Evolutionary conservation across 169 alveolate genomes (phyloP), one percentile per base, ranked within the genome.

Genomic region (Sarcocystis neurona): DNA sequence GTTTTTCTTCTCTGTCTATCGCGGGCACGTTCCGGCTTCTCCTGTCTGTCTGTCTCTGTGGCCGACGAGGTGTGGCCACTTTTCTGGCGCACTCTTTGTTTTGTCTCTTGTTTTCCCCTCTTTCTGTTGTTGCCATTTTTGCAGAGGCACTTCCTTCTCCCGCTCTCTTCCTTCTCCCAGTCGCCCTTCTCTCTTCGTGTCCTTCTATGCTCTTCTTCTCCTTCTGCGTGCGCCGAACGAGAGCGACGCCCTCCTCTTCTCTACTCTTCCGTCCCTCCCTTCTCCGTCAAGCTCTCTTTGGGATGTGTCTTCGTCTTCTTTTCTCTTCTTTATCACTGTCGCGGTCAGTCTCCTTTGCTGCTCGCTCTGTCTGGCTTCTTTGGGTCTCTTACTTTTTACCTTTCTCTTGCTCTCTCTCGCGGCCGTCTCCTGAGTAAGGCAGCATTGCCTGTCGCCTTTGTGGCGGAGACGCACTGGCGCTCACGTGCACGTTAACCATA

Each of bases 41-140:
- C n/a, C n/a, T n/a, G n/a, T n/a, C n/a, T n/a, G n/a, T n/a, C n/a
- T n/a, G n/a, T n/a, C n/a, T n/a, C n/a, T n/a, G n/a, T n/a, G n/a
- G n/a, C 27, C 70, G 70, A 27, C 27, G n/a, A 58, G n/a, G n/a
- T 58, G n/a, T 58, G 70, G 27, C n/a, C n/a, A 58, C 70, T 50
- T 50, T 18, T 50, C 60, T 50, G 60, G 8, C n/a, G 60, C 60
- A 10, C 18, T 18, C 60, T 50, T 18, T 50, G 12, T 15, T 27
- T 32, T 30, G 39, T 63, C 75, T 63, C 41, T 30, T 63, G 41
- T 30, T 56, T 30, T 56, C 70, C 70, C 75, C 87, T 79, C 43
- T n/a, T 79, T 41, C 87, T 44, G 48, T 56, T 34, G n/a, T n/a
- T n/a, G n/a, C n/a, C n/a, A n/a, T n/a, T n/a, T n/a, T n/a, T n/a